A percentile compares a stretch with the other conserved stretches of the same genome.
phyloP scores from a whole-genome alignment of 306 rosid genomes.

The Cicer chorassanicum region DNA sequence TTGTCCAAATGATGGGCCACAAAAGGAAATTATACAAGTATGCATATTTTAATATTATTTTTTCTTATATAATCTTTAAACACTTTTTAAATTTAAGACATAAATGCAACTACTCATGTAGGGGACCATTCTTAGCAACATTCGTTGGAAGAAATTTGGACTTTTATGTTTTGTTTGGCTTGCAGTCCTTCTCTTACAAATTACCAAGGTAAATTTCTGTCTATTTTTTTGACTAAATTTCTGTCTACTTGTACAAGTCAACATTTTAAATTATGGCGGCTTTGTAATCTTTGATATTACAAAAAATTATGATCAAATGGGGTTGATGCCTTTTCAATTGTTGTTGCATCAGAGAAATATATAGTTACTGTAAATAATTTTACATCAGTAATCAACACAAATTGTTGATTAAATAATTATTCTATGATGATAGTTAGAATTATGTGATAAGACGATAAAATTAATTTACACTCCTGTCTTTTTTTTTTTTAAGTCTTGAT shows the following conservation, averaged over 20 bases:
- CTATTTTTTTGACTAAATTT: too few species aligned
- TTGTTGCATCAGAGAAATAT: not conserved
- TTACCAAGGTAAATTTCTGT: slow-evolving; percentile 57
- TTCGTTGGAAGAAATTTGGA: slow-evolving; percentile 73
- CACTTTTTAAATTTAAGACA: not conserved
- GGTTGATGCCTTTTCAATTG: not conserved
- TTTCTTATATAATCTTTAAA: not conserved
- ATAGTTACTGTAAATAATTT: too few species aligned
- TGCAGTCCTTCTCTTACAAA: slow-evolving; percentile 62
- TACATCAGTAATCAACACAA: too few species aligned
- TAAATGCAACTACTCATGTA: slow-evolving; percentile 42
- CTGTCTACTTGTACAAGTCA: too few species aligned
- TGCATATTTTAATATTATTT: not conserved
- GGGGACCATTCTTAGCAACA: slow-evolving; percentile 59
- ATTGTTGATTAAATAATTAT: too few species aligned
- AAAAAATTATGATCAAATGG: not conserved
- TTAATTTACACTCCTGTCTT: too few species aligned
- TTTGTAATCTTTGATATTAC: not conserved
- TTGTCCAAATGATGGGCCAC: slow-evolving; percentile 41
- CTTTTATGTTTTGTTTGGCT: slow-evolving; percentile 78
- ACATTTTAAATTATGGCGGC: too few species aligned
- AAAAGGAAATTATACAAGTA: slow-evolving; percentile 50
- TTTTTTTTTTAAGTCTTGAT: too few species aligned
- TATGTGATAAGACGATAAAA: too few species aligned
- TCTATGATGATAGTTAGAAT: too few species aligned